Evolutionary conservation across 192 early-diverging fungal genomes (phyloP).

Genomic region (Glomus cerebriforme): DNA sequence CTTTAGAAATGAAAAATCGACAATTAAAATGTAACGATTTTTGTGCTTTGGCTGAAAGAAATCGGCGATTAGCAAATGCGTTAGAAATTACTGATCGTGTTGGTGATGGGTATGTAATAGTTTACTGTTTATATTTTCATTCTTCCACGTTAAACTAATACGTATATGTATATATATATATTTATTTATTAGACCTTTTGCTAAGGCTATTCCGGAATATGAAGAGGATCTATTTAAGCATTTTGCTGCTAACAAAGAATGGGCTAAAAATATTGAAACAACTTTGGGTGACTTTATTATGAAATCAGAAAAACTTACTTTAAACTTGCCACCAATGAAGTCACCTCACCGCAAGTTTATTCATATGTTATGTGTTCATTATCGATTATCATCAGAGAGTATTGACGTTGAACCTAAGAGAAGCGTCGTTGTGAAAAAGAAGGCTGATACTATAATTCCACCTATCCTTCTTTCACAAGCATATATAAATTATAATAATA

Average conservation of each 20-base stretch:
- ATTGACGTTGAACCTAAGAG: conserved; percentile 77
- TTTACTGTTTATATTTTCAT: background rate
- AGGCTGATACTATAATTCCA: conserved; percentile 35
- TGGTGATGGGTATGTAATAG: conserved; percentile 24
- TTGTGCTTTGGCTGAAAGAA: conserved; percentile 79
- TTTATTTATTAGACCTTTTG: conserved; percentile 9
- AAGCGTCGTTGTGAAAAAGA: conserved; percentile 67
- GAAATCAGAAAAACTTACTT: conserved; percentile 41
- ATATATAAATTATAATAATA: conserved; percentile 18
- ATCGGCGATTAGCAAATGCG: conserved; percentile 77
- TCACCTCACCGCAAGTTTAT: conserved; percentile 66
- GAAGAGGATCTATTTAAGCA: conserved; percentile 68
- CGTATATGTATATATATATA: background rate
- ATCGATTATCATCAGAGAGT: conserved; percentile 71
- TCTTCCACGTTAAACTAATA: background rate
- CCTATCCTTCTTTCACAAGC: conserved; percentile 46
- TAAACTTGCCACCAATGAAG: conserved; percentile 74
- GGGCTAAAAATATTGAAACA: conserved; percentile 71
- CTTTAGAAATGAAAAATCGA: conserved; percentile 44
- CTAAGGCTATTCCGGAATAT: conserved; percentile 45
- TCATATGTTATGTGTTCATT: conserved; percentile 71
- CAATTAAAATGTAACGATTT: conserved; percentile 76
- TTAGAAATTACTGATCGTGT: conserved; percentile 60
- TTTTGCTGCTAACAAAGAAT: conserved; percentile 61
- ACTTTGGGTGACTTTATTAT: conserved; percentile 53